These are phyloP conservation scores for Penicillium soppii DNA, from an alignment of 495 filamentous ascomycete species.

Conservation along the genomic window DNA sequence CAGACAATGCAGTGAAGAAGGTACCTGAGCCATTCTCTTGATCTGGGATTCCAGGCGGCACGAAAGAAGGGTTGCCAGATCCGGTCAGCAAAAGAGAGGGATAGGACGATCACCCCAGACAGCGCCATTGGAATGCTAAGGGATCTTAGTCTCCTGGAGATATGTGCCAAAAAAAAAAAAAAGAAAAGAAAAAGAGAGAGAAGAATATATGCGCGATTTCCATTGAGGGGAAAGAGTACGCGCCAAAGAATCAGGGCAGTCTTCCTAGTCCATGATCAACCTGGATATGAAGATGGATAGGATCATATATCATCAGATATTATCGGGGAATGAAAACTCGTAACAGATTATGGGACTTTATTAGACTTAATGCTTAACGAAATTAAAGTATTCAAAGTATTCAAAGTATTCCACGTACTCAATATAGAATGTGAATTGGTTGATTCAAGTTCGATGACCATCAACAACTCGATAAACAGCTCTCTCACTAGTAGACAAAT, in stretches of 20 bases:
- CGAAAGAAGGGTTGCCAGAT: neutral
- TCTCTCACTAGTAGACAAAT: too few relatives aligned
- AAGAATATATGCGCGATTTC: conserved; percentile 17
- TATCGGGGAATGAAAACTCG: too few relatives aligned
- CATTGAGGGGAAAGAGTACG: conserved; percentile 9
- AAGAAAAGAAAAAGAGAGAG: neutral
- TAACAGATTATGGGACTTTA: neutral
- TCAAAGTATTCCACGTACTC: neutral
- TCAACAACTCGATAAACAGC: neutral
- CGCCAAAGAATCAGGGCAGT: neutral
- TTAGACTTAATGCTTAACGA: neutral
- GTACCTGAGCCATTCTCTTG: too few relatives aligned
- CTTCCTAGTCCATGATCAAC: too few relatives aligned
- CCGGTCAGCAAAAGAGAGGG: conserved; percentile 1
- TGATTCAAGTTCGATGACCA: conserved; percentile 3
- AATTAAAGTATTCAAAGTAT: neutral
- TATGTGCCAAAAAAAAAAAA: neutral
- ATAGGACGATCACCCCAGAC: conserved; percentile 15
- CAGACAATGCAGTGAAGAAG: too few relatives aligned
- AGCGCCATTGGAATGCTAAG: conserved; percentile 24
- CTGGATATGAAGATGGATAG: too few relatives aligned
- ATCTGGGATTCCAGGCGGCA: too few relatives aligned
- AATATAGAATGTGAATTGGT: conserved; percentile 18
- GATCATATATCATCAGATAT: neutral
- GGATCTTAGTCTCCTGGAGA: neutral